phyloP scores from a whole-genome alignment of 495 filamentous ascomycete species.

The Penicillium taxi region DNA sequence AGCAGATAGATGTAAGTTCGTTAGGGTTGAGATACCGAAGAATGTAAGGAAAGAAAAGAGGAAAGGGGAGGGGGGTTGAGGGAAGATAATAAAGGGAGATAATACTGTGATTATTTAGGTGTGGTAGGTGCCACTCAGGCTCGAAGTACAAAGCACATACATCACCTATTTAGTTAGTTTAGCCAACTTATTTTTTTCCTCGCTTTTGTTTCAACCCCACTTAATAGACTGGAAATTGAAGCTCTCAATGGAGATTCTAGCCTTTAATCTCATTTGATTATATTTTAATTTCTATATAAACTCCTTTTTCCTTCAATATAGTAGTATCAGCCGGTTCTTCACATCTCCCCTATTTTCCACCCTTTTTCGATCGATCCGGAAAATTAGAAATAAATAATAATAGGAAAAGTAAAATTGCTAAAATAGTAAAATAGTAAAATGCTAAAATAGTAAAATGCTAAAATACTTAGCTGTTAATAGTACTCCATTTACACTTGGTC shows the following conservation, averaged over 20 bases:
- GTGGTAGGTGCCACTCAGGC: slow-evolving; percentile 26
- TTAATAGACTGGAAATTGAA: slow-evolving; percentile 1
- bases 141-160: slow-evolving; percentile 10
- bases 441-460: no score
- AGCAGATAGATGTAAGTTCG: neutral
- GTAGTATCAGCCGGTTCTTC: neutral
- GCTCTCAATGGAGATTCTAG: neutral
- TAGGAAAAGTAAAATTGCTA: no score
- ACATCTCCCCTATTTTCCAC: no score
- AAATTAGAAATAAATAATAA: no score
- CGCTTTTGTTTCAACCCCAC: neutral
- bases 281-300: neutral
- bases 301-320: neutral
- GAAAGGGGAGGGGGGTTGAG: slow-evolving; percentile 8
- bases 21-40: slow-evolving; percentile 3
- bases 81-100: slow-evolving; percentile 6
- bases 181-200: neutral
- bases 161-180: slow-evolving; percentile 18
- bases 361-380: no score
- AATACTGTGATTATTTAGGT: slow-evolving; percentile 17
- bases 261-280: neutral
- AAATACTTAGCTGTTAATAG: no score
- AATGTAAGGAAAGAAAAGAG: slow-evolving; percentile 8
- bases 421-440: no score
- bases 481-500: neutral